Percentiles rank a stretch among this genome's conserved stretches.
phyloP scores from a whole-genome alignment of 495 filamentous ascomycete species.

The Annulohypoxylon stygium region DNA sequence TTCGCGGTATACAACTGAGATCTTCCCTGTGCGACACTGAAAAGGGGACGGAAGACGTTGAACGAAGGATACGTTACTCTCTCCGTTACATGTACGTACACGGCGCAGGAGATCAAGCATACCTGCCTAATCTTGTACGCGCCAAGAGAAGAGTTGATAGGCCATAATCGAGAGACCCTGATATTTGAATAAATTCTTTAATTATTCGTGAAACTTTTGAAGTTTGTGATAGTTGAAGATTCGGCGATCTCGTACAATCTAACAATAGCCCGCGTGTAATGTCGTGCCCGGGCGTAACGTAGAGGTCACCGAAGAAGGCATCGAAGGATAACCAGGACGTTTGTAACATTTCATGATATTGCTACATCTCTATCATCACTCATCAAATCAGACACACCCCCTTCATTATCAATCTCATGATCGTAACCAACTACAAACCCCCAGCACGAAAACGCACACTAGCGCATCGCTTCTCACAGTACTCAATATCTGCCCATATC shows the following conservation, averaged over 20 bases:
- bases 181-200: not conserved
- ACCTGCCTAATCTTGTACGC: not conserved
- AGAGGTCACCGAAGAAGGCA: not conserved
- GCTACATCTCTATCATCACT: constrained; percentile 6
- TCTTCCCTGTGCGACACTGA: not conserved
- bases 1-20: not conserved
- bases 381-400: not conserved
- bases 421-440: constrained; percentile 75
- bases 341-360: not conserved
- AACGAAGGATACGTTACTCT: constrained; percentile 11
- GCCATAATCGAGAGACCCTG: not conserved
- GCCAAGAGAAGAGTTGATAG: not conserved
- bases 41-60: not conserved
- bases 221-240: not conserved
- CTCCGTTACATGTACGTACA: constrained; percentile 5
- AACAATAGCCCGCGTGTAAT: not conserved
- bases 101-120: not conserved
- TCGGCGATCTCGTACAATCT: not conserved
- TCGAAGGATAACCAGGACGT: not conserved
- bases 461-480: constrained; percentile 74
- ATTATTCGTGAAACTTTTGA: not conserved
- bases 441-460: constrained; percentile 82
- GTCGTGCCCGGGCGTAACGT: not conserved
- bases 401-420: constrained; percentile 31
- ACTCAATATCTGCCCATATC: constrained; percentile 77